Base-by-base conservation (phyloP, 306 rosid genomes). In the Quillaja saponaria region DNA sequence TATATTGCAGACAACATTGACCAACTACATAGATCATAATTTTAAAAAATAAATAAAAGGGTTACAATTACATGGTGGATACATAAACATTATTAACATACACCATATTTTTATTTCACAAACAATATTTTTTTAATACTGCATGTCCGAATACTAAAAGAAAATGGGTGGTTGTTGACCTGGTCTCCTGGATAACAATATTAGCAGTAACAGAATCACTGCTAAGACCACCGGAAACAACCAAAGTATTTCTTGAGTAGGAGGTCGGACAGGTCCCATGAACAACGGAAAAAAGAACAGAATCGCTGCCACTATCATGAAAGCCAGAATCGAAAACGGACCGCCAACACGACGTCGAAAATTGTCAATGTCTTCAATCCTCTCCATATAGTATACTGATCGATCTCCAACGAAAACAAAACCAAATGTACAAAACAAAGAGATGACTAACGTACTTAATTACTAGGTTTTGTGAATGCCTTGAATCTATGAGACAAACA, bases 211-310 rank as follows among this genome's bases (percentile, higher is more conserved):
- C 45, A 61, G 56, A 16, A 71, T 19, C 5, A 18, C 61, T 0
- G 17, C 50, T 31, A 71, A 28, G 1, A 71, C 21, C 2, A 48
- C 8, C 0, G 66, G 73, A 9, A 76, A 5, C 3, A 54, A 0
- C 5, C 66, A 57, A 17, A 76, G 46, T 0, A 42, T 0, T 7
- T 34, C 10, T 13, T 18, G 7, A 6, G 77, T 14, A 1, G 81
- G 81, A 1, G 74, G 70, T 0, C 20, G 65, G 20, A 52, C 39
- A 0, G 77, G 61, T 11, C 69, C 73, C 73, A 54, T 65, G 35
- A 13, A 34, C 42, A 70, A 17, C 0, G 81, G 81, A 2, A 28
- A 15, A 41, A 65, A 35, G 9, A 76, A 1, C 8, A 76, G 6
- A 17, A 19, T 0, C 3, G 61, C 66, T 10, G 41, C 70, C 21